phyloP scores from a whole-genome alignment of 2,329 filamentous ascomycete genomes.

The Cercospora beticola region DNA sequence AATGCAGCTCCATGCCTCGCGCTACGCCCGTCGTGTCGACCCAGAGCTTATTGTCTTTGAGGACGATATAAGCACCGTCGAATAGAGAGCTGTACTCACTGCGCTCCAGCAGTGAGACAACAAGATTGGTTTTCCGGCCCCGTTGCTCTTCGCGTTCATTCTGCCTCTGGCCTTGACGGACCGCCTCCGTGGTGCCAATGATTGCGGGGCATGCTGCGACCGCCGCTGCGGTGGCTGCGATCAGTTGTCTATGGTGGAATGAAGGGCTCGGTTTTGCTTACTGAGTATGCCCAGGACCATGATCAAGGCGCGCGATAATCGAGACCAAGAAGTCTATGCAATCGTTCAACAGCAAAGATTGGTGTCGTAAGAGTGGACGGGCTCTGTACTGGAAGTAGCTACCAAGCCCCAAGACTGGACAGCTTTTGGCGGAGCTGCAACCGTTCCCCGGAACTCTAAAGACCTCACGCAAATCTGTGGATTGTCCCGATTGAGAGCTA shows the following conservation, averaged over 20 bases:
- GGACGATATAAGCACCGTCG: conserved; percentile 33
- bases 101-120: conserved; percentile 31
- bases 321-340: neutral
- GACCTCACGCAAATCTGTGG: neutral
- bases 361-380: neutral
- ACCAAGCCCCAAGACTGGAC: neutral
- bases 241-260: neutral
- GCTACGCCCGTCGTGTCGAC: conserved; percentile 28
- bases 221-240: conserved; percentile 21
- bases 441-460: neutral
- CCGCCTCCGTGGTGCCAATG: conserved; percentile 39
- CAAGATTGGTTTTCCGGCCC: conserved; percentile 35
- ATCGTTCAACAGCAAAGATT: neutral
- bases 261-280: neutral
- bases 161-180: conserved; percentile 35
- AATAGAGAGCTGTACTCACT: conserved; percentile 32
- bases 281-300: conserved; percentile 19
- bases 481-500: conserved; percentile 1
- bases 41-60: conserved; percentile 46
- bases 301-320: neutral
- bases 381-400: no score
- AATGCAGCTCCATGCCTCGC: conserved; percentile 38
- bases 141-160: conserved; percentile 38
- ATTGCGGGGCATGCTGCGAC: conserved; percentile 38
- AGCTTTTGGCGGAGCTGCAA: neutral